Conservation (phyloP, 2,329 filamentous ascomycete species). For the Falciphora oryzae region DNA sequence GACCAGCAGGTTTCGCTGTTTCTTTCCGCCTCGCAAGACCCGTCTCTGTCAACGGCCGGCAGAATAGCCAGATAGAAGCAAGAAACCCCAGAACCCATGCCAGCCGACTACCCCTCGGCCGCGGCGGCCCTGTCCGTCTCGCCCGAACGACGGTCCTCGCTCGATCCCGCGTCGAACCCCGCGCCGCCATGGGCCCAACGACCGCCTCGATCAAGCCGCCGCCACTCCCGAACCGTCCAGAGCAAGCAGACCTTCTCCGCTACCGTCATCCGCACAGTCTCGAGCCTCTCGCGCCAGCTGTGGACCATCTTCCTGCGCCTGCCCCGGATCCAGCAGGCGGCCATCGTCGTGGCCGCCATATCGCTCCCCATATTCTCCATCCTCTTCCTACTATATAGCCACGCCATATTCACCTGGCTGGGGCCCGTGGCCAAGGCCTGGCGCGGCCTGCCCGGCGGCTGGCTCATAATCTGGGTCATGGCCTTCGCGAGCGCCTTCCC, state of each 20-base stretch:
- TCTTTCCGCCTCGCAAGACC: background rate
- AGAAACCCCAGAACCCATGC: slow-evolving; percentile 32
- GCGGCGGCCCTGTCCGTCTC: slow-evolving; percentile 40
- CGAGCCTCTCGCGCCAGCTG: slow-evolving; percentile 4
- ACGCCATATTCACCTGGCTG: slow-evolving; percentile 71
- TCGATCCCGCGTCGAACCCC: slow-evolving; percentile 20
- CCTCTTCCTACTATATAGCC: slow-evolving; percentile 70
- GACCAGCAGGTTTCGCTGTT: background rate
- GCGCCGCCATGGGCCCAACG: slow-evolving; percentile 29
- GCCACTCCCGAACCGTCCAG: slow-evolving; percentile 27
- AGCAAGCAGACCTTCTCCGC: background rate
- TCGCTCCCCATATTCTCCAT: slow-evolving; percentile 52
- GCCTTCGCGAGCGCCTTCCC: slow-evolving; percentile 78
- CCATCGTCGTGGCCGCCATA: slow-evolving; percentile 42
- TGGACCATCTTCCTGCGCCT: slow-evolving; percentile 8
- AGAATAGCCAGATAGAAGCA: background rate
- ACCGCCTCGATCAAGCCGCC: slow-evolving; percentile 20
- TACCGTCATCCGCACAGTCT: slow-evolving; percentile 1
- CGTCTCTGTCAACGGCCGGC: background rate
- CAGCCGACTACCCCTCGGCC: slow-evolving; percentile 44
- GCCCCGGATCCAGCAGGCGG: slow-evolving; percentile 8
- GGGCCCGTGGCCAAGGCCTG: slow-evolving; percentile 69
- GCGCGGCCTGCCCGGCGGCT: slow-evolving; percentile 68
- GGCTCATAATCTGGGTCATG: slow-evolving; percentile 67
- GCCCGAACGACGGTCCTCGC: slow-evolving; percentile 19